Base-by-base conservation (phyloP, 2,329 filamentous ascomycete species). In the Penicillium olsonii region DNA sequence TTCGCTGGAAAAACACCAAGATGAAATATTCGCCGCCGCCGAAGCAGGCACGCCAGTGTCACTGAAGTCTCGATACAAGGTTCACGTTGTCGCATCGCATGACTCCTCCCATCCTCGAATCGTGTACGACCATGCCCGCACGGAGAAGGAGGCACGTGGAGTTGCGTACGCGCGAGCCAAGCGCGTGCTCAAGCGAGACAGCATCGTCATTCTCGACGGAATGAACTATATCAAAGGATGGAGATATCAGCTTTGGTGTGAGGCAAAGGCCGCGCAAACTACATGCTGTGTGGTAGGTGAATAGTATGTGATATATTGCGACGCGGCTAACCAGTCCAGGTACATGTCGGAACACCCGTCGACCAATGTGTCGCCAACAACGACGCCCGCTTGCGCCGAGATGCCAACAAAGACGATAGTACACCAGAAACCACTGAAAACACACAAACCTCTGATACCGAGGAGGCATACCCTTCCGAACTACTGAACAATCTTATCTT, bases 161-260 rank as follows among this genome's bases (percentile, higher is more conserved):
- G 78, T 82, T 17, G 78, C 82, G 51, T 83, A 82, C 58, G 81
- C 81, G 10, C 81, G 83, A 52, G 78, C 85, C 49, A 85, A 85
- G 68, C 75, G 84, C 27, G 70, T 75, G 18, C 68, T 87, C 38
- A 75, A 75, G 15, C 75, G 75, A 42, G 80, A 84, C 63, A 79
- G 76, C 40, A 78, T 87, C 49, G 82, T 86, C 37, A 80, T 87
- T 42, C 78, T 83, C 2, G 83, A 87, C 66, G 80, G 80, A 26
- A 75, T 84, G 71, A 85, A 87, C 65, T 86, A 87, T 66, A 87
- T 87, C 71, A 87, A 87, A 67, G 84, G 83, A 17, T 85, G 82
- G 67, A 75, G 83, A 33, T 87, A 87, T 61, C 84, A 87, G 69
- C 68, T 87, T 37, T 85, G 83, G 75, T 87, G 83, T 63, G 83